Conservation (phyloP, 768 basidiomycete species). For the Suillus alpinus region DNA sequence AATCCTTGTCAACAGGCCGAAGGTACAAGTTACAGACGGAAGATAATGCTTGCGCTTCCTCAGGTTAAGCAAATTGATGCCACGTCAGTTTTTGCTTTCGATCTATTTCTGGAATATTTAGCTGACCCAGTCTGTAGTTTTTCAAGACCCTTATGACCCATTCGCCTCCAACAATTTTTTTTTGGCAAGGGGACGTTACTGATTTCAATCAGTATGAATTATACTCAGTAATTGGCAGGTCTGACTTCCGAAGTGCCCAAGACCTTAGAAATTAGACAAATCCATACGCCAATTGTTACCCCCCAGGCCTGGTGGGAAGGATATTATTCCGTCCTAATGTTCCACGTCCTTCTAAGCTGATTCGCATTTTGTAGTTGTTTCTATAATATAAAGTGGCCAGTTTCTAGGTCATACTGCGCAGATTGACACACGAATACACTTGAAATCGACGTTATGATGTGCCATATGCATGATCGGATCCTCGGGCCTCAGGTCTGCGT, state of each 20-base stretch:
- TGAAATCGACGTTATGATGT: neutral
- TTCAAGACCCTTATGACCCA: neutral
- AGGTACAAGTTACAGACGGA: constrained; percentile 77
- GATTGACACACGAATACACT: neutral
- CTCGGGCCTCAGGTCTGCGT: neutral
- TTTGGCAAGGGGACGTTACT: neutral
- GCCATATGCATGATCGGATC: neutral
- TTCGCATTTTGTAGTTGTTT: neutral
- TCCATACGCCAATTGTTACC: neutral
- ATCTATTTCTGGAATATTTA: neutral
- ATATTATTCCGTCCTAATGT: neutral
- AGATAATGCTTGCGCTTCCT: constrained; percentile 84
- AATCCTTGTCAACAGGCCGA: constrained; percentile 89
- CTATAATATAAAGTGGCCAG: neutral
- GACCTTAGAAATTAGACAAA: neutral
- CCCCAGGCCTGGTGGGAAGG: neutral
- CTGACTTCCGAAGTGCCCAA: neutral
- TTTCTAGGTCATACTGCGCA: neutral
- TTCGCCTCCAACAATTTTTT: neutral
- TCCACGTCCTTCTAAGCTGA: neutral
- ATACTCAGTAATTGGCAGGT: neutral
- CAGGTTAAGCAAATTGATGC: constrained; percentile 95
- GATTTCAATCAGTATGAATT: neutral
- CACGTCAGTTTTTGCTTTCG: constrained; percentile 60
- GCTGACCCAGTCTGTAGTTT: constrained; percentile 7